Evolutionary conservation across 1,284 basidiomycete species (phyloP).

Genomic region (Puccinia triticina): DNA sequence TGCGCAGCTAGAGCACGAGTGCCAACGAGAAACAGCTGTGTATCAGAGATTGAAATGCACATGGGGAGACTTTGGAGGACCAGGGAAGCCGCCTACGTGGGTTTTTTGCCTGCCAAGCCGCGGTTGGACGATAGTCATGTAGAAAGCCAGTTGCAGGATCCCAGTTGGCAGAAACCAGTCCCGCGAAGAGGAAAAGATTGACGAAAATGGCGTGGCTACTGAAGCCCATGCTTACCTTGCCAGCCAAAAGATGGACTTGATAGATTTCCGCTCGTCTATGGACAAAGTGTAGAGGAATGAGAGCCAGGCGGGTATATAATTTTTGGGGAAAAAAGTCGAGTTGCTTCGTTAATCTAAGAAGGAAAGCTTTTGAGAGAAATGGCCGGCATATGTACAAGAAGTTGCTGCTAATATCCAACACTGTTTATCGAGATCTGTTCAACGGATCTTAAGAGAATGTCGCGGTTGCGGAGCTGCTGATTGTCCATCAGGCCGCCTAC

Average conservation of each 20-base stretch:
- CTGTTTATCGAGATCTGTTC: not conserved
- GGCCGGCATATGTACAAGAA: not conserved
- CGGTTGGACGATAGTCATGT: not conserved
- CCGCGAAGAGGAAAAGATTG: not conserved
- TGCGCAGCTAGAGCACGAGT: not conserved
- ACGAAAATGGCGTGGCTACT: not conserved
- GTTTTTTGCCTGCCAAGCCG: not conserved
- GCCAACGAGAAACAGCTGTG: not conserved
- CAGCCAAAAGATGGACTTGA: not conserved
- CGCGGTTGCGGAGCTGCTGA: too few relatives aligned
- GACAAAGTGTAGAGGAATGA: not conserved
- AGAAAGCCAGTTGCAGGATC: conserved; percentile 15
- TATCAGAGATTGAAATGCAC: not conserved
- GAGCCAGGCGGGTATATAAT: too few relatives aligned
- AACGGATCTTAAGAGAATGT: too few relatives aligned
- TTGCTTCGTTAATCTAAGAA: too few relatives aligned
- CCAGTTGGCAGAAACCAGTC: conserved; percentile 21
- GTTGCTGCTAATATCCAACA: not conserved
- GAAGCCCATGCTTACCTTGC: not conserved
- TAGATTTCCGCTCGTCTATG: not conserved
- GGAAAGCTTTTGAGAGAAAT: not conserved
- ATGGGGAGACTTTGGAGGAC: not conserved
- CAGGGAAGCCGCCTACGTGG: not conserved
- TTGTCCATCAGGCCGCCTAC: too few relatives aligned
- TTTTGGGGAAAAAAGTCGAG: too few relatives aligned